A percentile compares a stretch with the other conserved stretches of the same genome.
Evolutionary conservation across 78 protist species (phyloP).

Genomic region (Diacronema lutheri): DNA sequence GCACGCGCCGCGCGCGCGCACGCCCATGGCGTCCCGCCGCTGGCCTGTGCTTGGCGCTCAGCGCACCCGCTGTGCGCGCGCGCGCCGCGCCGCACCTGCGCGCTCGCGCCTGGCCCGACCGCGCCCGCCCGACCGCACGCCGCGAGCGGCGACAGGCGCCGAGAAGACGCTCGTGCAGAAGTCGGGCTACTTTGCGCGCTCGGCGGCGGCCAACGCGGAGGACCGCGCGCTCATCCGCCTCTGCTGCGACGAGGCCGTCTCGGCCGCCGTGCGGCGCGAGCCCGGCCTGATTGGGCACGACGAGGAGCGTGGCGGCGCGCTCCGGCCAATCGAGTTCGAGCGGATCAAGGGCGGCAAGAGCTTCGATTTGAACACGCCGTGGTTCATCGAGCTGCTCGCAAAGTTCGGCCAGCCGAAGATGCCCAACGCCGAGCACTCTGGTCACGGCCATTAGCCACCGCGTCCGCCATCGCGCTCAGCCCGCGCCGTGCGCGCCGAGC

Average conservation of each 20-base stretch:
- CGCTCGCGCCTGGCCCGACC: not conserved
- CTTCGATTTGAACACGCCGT: not conserved
- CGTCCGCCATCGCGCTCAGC: no score
- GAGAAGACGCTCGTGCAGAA: slow-evolving; percentile 29
- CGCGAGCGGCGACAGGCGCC: no score
- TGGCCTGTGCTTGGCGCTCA: no score
- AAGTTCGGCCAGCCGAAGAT: slow-evolving; percentile 30
- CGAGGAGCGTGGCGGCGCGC: not conserved
- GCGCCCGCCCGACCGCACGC: no score
- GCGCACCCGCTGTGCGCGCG: no score
- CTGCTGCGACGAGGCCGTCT: not conserved
- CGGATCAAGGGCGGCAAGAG: slow-evolving; percentile 39
- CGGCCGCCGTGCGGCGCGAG: not conserved
- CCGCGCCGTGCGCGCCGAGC: no score
- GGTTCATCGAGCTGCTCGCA: slow-evolving; percentile 12
- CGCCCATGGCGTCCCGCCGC: no score
- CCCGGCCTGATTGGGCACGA: not conserved
- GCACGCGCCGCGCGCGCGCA: not conserved
- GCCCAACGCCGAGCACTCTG: not conserved
- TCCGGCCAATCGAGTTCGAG: not conserved
- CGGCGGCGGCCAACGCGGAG: slow-evolving; percentile 27
- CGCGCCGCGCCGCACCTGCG: no score
- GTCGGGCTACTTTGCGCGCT: slow-evolving; percentile 49
- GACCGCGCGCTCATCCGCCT: not conserved
- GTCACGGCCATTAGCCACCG: not conserved